Evolutionary conservation across 2,329 filamentous ascomycete species (phyloP).

Genomic region (Macrophomina tecta): DNA sequence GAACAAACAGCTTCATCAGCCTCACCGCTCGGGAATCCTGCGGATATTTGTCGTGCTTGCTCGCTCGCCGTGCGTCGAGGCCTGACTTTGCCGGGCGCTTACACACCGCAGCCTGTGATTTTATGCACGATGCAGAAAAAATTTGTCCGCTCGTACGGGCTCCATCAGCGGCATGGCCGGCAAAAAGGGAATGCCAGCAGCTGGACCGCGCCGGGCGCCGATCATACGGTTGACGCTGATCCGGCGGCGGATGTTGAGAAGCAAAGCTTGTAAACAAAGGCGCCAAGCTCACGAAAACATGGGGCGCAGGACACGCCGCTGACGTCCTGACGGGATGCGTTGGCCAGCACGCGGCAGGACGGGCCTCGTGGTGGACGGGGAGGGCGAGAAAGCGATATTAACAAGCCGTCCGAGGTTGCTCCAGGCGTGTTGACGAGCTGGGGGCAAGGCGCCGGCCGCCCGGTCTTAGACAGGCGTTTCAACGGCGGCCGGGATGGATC

Average conservation of each 20-base stretch:
- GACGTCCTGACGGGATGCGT: slow-evolving; percentile 22
- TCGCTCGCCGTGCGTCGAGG: slow-evolving; percentile 1
- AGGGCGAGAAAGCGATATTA: slow-evolving; percentile 10
- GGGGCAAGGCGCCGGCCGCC: slow-evolving; percentile 8
- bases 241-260: slow-evolving; percentile 14
- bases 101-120: slow-evolving; percentile 9
- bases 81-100: neutral
- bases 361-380: slow-evolving; percentile 15
- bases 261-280: slow-evolving; percentile 15
- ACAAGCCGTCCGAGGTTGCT: slow-evolving; percentile 16
- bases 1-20: slow-evolving; percentile 1
- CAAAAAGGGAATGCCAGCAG: slow-evolving; percentile 14
- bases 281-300: slow-evolving; percentile 14
- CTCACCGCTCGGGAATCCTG: slow-evolving; percentile 18
- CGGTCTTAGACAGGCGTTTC: slow-evolving; percentile 19
- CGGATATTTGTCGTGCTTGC: slow-evolving; percentile 17
- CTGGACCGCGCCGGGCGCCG: slow-evolving; percentile 3
- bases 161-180: slow-evolving; percentile 4
- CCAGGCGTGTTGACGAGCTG: neutral
- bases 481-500: slow-evolving; percentile 19
- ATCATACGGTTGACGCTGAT: slow-evolving; percentile 18
- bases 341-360: slow-evolving; percentile 20
- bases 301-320: slow-evolving; percentile 15
- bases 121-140: slow-evolving; percentile 22
- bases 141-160: slow-evolving; percentile 10